A percentile compares a stretch with the other conserved stretches of the same genome.
Evolutionary conservation across 768 basidiomycete genomes (phyloP).

Genomic region (Postia placenta): DNA sequence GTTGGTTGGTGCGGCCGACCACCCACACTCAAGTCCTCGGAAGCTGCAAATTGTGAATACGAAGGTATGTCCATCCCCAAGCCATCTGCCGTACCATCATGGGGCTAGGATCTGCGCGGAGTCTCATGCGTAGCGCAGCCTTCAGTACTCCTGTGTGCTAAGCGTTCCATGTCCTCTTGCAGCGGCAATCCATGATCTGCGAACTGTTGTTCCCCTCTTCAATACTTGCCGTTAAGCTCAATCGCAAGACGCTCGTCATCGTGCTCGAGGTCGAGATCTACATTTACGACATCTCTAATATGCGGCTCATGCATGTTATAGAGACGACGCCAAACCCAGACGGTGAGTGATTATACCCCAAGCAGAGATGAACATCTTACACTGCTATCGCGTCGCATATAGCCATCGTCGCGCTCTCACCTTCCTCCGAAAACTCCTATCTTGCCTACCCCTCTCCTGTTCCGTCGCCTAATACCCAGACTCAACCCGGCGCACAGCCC

Average conservation of each 20-base stretch:
- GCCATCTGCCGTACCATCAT: neutral
- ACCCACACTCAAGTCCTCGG: conserved; percentile 83
- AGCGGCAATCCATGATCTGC: conserved; percentile 99
- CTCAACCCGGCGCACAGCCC: conserved; percentile 34
- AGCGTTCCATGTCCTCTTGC: conserved; percentile 1
- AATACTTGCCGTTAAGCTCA: conserved; percentile 95
- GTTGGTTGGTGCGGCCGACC: conserved; percentile 92
- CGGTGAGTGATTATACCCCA: conserved; percentile 35
- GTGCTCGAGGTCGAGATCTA: conserved; percentile 97
- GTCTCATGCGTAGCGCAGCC: too few species aligned
- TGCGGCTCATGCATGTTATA: conserved; percentile 95
- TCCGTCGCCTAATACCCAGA: conserved; percentile 67
- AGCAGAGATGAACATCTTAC: neutral
- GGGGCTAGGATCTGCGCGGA: too few species aligned
- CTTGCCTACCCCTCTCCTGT: conserved; percentile 96
- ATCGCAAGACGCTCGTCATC: conserved; percentile 93
- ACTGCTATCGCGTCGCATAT: conserved; percentile 6
- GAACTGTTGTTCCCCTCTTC: conserved; percentile 96
- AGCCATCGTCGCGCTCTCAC: conserved; percentile 95
- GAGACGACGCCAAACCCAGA: conserved; percentile 96
- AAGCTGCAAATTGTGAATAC: conserved; percentile 98
- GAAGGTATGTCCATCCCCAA: conserved; percentile 52
- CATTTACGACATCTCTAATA: conserved; percentile 98
- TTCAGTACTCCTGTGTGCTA: too few species aligned
- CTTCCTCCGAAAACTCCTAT: conserved; percentile 88